Evolutionary conservation across 2,329 filamentous ascomycete species (phyloP), one percentile per base, ranked within the genome.

Genomic region (Aspergillus bombycis): DNA sequence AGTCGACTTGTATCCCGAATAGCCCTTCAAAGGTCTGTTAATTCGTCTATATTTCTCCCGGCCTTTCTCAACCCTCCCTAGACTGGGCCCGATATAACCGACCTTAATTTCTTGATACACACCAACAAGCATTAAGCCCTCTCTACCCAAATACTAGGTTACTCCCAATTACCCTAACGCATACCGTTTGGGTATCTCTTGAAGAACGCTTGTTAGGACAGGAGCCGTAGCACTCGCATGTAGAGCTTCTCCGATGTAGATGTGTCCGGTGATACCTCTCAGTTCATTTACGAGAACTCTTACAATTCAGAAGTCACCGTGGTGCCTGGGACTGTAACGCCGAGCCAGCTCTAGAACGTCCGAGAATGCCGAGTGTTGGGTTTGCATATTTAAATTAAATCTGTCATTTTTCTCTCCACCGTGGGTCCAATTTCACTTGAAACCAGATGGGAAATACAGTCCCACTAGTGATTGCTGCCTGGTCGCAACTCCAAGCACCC

Each of bases 381-480:
- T 41, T 41, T 41, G 38, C 38, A n/a, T 41, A 9, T 41, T 28
- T 48, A 28, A 9, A 48, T 48, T 26, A 48, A 48, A 23, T 14
- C 48, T 52, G 28, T 21, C 26, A 52, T 19, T 4, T 11, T 32
- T n/a, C 28, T 32, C 28, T 48, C 48, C 48, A 34, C 48, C 26
- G 48, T 52, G 48, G 28, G 48, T 52, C 48, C 14, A 52, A 52
- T 52, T 32, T 52, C 32, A 32, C 26, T n/a, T 52, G 48, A 52
- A 32, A 52, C 48, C 11, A 26, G 21, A 26, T 26, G 45, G 19
- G 9, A n/a, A 7, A 52, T 28, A 3, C 23, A 19, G 23, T 50
- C 46, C 46, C 46, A 50, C 46, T 50, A 12, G 12, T 28, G 46
- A 50, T 50, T 50, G 46, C 26, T 50, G 46, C 46, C 46, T 50